Conservation (phyloP, 2,329 filamentous ascomycete genomes). For the Aspergillus thermomutatus region DNA sequence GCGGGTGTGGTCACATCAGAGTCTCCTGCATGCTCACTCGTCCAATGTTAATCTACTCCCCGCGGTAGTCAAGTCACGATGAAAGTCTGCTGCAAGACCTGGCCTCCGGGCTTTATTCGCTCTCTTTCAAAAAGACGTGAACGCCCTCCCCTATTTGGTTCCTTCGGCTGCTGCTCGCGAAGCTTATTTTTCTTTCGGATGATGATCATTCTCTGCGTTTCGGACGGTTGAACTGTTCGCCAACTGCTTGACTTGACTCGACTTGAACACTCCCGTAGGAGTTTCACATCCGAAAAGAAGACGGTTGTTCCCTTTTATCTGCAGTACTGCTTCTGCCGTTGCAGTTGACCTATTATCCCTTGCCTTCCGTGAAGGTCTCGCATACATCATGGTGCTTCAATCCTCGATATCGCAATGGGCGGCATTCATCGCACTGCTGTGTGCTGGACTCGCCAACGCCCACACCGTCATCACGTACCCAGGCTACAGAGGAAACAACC, state of each 20-base stretch:
- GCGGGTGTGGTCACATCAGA: conserved; percentile 31
- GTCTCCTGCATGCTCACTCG: conserved; percentile 26
- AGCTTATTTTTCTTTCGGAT: conserved; percentile 18
- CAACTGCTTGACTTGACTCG: neutral
- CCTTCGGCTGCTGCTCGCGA: conserved; percentile 12
- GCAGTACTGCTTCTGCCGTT: conserved; percentile 2
- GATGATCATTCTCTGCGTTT: conserved; percentile 10
- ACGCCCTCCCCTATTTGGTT: conserved; percentile 18
- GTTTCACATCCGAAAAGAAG: neutral
- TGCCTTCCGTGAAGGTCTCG: neutral
- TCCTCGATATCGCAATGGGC: conserved; percentile 27
- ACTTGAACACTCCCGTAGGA: conserved; percentile 1
- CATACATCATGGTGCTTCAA: conserved; percentile 25
- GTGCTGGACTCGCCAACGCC: conserved; percentile 40
- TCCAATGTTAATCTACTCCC: conserved; percentile 9
- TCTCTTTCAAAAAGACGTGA: conserved; percentile 31
- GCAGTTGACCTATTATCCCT: neutral
- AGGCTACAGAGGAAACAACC: conserved; percentile 81
- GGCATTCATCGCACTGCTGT: conserved; percentile 30
- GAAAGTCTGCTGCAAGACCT: conserved; percentile 13
- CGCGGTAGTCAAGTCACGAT: conserved; percentile 8
- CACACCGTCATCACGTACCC: conserved; percentile 85
- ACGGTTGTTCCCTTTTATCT: neutral
- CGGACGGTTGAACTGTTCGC: neutral
- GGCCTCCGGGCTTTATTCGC: conserved; percentile 8